Evolutionary conservation across 306 rosid species (phyloP).

Genomic region (Ormosia emarginata): DNA sequence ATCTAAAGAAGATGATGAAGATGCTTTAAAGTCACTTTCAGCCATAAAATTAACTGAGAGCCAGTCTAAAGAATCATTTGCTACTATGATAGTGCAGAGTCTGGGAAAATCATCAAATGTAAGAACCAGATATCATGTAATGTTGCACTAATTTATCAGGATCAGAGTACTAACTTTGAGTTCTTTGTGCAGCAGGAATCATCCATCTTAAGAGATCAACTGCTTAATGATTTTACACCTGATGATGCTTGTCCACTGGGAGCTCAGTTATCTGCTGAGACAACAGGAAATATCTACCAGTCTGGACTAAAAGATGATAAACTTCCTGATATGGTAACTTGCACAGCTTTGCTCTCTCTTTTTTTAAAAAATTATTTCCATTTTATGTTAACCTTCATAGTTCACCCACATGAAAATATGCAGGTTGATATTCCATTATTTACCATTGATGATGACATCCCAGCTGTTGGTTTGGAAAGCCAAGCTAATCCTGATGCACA

Average conservation of each 20-base stretch:
- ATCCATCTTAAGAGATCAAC: slow-evolving; percentile 50
- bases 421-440: slow-evolving; percentile 67
- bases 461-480: slow-evolving; percentile 35
- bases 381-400: neutral
- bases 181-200: slow-evolving; percentile 45
- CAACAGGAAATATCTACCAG: slow-evolving; percentile 40
- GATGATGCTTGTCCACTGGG: slow-evolving; percentile 86
- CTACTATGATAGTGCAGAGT: slow-evolving; percentile 64
- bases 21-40: slow-evolving; percentile 58
- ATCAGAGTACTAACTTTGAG: neutral
- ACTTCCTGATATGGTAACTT: slow-evolving; percentile 43
- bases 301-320: slow-evolving; percentile 40
- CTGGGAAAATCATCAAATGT: slow-evolving; percentile 53
- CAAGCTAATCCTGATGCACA: slow-evolving; percentile 31
- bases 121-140: slow-evolving; percentile 15
- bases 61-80: slow-evolving; percentile 66
- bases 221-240: slow-evolving; percentile 59
- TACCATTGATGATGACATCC: slow-evolving; percentile 49
- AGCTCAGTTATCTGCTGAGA: slow-evolving; percentile 45
- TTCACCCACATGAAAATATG: slow-evolving; percentile 15
- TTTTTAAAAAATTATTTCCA: neutral
- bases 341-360: neutral
- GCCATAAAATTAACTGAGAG: slow-evolving; percentile 51
- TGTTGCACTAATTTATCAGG: neutral
- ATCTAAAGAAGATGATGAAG: slow-evolving; percentile 66